Evolutionary conservation across 148 eudicot species (phyloP).

Genomic region (Vaccinium corymbosum): DNA sequence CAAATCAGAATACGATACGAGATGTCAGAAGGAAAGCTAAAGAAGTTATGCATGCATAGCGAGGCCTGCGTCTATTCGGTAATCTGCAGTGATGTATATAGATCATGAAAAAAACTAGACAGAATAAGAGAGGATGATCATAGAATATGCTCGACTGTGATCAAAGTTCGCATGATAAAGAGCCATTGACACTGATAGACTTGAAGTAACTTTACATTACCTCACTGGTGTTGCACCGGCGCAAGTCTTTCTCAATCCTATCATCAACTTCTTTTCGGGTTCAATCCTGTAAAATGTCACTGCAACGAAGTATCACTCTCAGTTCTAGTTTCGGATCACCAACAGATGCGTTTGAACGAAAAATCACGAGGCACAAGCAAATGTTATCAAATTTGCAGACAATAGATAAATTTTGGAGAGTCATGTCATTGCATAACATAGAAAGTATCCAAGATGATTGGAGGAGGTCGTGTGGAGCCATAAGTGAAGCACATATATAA

Average conservation of each 20-base stretch:
- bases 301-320: constrained; percentile 12
- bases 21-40: not conserved
- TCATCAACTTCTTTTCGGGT: constrained; percentile 34
- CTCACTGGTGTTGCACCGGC: constrained; percentile 13
- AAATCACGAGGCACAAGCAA: not conserved
- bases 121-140: not conserved
- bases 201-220: constrained; percentile 6
- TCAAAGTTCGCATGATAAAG: not conserved
- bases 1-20: not conserved
- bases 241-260: constrained; percentile 35
- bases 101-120: not conserved
- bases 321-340: constrained; percentile 4
- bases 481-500: not conserved
- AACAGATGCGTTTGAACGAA: not conserved
- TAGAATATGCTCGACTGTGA: not conserved
- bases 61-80: not conserved
- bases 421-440: not conserved
- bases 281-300: constrained; percentile 43
- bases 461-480: not conserved
- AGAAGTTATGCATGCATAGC: not conserved
- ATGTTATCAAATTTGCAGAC: not conserved
- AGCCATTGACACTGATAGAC: not conserved
- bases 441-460: not conserved
- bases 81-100: not conserved
- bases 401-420: not conserved